Base-by-base conservation (phyloP, 345 rosid genomes). In the Diplotaxis tenuifolia region DNA sequence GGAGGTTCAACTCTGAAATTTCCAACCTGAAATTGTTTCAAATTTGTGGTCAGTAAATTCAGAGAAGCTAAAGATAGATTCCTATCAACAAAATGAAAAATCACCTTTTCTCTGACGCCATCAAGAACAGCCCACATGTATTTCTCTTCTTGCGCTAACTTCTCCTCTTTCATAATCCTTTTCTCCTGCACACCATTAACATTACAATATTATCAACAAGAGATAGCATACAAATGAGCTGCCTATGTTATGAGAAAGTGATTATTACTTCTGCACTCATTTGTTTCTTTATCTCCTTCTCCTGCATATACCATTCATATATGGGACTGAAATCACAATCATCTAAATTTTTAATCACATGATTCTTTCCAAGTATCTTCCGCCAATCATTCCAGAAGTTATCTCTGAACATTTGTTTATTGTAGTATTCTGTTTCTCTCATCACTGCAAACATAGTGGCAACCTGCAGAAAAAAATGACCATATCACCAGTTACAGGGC, bases 1-100 rank as follows among this genome's bases (percentile, higher is more conserved):
- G 99, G 99, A 4, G 99, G 99, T 68, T 96, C 99, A 78, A 90
- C 99, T 83, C 99, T 86, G 85, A 96, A 96, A 84, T 96, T 96
- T 54, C 99, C 99, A 65, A 96, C 97, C 99, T 96, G 85, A 10
- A 68, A 11, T 68, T 68, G 50, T 75, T 40, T n/a, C 34, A 68
- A 21, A 16, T 20, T 3, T 38, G 10, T 62, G 70, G 59, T 54
- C 18, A 40, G 65, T 16, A 53, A 53, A 62, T 29, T 25, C 16
- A 18, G 9, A 53, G 36, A 68, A 68, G 49, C 27, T 20, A n/a
- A 53, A 52, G 11, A 67, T n/a, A 49, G 28, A 29, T 62, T 29
- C n/a, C 38, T 54, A 54, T 54, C 70, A 42, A 71, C 45, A 65
- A 67, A 67, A 59, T 81, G 62, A 72, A 20, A 23, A 18, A 45